Percentiles rank a stretch among this genome's conserved stretches.
phyloP scores from a whole-genome alignment of 2,329 filamentous ascomycete genomes.

The Mollisiaceae sp. region DNA sequence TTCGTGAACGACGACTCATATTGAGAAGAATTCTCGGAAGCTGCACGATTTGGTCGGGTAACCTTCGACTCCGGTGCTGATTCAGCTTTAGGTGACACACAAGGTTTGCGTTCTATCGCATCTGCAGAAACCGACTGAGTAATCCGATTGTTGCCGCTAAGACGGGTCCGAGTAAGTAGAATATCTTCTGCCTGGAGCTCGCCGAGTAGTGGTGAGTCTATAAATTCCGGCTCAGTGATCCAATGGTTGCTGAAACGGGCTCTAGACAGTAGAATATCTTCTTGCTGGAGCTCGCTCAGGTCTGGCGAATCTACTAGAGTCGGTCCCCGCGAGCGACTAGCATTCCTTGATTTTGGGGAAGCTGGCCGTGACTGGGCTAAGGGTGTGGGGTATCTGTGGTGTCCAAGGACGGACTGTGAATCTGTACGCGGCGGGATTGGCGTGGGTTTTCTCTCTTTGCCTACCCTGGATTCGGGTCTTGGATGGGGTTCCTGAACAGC shows the following conservation, averaged over 20 bases:
- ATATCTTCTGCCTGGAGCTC: background rate
- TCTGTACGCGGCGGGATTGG: background rate
- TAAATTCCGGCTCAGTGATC: no score
- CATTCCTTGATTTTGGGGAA: conserved; percentile 31
- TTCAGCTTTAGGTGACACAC: background rate
- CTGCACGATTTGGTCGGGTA: background rate
- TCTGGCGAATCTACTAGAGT: background rate
- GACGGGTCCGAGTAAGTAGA: background rate
- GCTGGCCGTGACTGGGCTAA: conserved; percentile 17
- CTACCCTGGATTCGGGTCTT: background rate
- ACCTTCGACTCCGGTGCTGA: background rate
- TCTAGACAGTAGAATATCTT: background rate
- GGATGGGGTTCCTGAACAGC: background rate
- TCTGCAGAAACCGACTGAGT: background rate
- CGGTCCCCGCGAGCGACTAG: conserved; percentile 24
- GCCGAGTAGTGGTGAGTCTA: background rate
- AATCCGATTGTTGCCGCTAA: background rate
- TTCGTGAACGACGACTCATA: conserved; percentile 10
- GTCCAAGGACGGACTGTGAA: background rate
- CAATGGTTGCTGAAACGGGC: background rate
- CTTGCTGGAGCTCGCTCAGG: background rate
- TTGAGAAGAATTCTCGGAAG: background rate
- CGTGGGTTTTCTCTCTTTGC: background rate
- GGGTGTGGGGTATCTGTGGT: background rate
- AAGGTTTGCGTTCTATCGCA: background rate